phyloP scores from a whole-genome alignment of 2,329 filamentous ascomycete genomes.

The Diplodia intermedia region DNA sequence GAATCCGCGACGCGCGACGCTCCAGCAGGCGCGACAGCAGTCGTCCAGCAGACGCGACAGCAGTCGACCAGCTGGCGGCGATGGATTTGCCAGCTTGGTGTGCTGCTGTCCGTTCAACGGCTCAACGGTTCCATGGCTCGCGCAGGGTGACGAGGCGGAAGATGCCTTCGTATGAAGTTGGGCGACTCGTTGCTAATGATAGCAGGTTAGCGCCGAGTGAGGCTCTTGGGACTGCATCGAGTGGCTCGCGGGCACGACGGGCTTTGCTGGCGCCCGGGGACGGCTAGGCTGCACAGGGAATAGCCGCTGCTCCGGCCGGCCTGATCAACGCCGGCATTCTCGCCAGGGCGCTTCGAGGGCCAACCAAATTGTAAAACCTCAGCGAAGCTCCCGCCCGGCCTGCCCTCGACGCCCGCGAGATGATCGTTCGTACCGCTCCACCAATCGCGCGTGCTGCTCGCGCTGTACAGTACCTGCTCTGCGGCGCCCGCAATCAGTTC shows the following conservation, averaged over 20 bases:
- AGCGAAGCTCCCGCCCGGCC: conserved; percentile 13
- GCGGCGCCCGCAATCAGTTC: conserved; percentile 20
- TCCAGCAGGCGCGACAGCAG: background rate
- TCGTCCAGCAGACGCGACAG: background rate
- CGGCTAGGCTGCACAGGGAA: conserved; percentile 7
- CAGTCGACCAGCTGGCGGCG: conserved; percentile 11
- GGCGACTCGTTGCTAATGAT: conserved; percentile 25
- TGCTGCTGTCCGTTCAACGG: background rate
- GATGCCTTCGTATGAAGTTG: conserved; percentile 1
- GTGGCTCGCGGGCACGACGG: conserved; percentile 9
- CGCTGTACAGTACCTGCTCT: conserved; percentile 31
- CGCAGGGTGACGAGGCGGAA: conserved; percentile 22
- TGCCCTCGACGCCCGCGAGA: conserved; percentile 18
- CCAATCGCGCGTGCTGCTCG: conserved; percentile 13
- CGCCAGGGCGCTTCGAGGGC: conserved; percentile 37
- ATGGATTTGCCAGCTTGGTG: conserved; percentile 12
- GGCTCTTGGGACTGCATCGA: conserved; percentile 19
- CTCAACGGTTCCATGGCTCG: background rate
- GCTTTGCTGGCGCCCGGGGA: conserved; percentile 3
- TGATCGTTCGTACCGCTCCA: conserved; percentile 21
- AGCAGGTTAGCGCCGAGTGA: conserved; percentile 29
- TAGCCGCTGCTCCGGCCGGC: conserved; percentile 17
- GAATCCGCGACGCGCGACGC: conserved; percentile 4
- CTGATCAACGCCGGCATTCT: conserved; percentile 31
- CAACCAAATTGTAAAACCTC: conserved; percentile 42